These are phyloP conservation scores for Coemansia sp. DNA, from an alignment of 192 early-diverging fungal species.

Conservation along the genomic window DNA sequence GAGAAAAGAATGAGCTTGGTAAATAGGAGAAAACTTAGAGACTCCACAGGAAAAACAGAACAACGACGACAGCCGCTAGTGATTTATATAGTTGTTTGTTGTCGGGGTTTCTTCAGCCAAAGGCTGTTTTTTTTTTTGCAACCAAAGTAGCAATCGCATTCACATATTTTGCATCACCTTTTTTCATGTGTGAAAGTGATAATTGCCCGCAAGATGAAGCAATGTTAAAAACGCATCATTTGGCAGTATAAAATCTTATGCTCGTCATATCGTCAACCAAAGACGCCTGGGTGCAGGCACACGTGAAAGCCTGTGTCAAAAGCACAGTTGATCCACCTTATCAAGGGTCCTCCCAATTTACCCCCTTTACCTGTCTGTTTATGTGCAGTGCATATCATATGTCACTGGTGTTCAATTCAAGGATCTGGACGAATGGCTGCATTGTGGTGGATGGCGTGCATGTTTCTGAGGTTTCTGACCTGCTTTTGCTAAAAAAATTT, in stretches of 20 bases:
- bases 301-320: slow-evolving; percentile 17
- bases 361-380: no score
- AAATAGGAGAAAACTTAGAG: no score
- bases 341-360: no score
- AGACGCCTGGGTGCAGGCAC: slow-evolving; percentile 4
- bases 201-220: neutral
- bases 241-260: no score
- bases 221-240: slow-evolving; percentile 2
- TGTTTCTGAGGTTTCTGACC: no score
- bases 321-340: neutral
- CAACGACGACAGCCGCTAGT: neutral
- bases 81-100: no score
- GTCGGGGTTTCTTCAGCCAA: no score
- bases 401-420: no score
- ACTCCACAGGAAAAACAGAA: neutral
- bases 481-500: no score
- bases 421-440: no score
- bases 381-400: no score
- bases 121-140: neutral
- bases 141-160: neutral
- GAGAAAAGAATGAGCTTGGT: neutral
- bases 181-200: slow-evolving; percentile 4
- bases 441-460: no score
- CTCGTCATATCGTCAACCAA: neutral
- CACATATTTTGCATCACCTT: neutral